phyloP scores from a whole-genome alignment of 1,139 yeast species.

The Hansenula lynferdii region DNA sequence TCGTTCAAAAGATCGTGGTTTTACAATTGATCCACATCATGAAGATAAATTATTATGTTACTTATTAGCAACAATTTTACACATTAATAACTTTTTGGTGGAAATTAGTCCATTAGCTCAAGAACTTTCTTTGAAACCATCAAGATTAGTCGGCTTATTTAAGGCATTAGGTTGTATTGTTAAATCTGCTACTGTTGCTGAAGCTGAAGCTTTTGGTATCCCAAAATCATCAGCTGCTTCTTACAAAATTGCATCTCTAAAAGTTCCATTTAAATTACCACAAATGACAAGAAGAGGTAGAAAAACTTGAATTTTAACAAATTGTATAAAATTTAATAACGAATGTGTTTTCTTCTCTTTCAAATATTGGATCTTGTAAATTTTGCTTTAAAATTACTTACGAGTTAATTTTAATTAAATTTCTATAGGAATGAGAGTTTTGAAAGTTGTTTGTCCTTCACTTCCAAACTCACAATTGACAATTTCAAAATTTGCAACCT shows the following conservation, averaged over 20 bases:
- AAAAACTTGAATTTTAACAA: slow-evolving; percentile 23
- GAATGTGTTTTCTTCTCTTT: neutral
- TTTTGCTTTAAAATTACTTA: no score
- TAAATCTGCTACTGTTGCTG: slow-evolving; percentile 70
- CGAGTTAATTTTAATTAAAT: no score
- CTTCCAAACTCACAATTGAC: no score
- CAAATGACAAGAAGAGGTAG: slow-evolving; percentile 71
- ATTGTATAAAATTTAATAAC: neutral
- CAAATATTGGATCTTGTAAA: no score
- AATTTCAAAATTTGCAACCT: no score
- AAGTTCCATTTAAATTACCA: slow-evolving; percentile 89
- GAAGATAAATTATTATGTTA: slow-evolving; percentile 85
- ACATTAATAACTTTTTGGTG: slow-evolving; percentile 68
- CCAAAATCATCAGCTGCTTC: slow-evolving; percentile 58
- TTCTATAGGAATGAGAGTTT: no score
- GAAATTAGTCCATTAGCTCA: slow-evolving; percentile 80
- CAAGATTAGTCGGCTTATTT: slow-evolving; percentile 63
- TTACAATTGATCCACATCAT: slow-evolving; percentile 75
- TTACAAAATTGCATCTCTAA: slow-evolving; percentile 76
- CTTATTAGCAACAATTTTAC: slow-evolving; percentile 66
- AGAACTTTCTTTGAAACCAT: slow-evolving; percentile 79
- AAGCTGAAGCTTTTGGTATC: slow-evolving; percentile 82
- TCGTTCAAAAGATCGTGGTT: slow-evolving; percentile 67
- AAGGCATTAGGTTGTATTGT: slow-evolving; percentile 80
- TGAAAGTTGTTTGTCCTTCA: no score